These are phyloP conservation scores for Microcos paniculata DNA, from an alignment of 345 rosid genomes.

Conservation along the genomic window DNA sequence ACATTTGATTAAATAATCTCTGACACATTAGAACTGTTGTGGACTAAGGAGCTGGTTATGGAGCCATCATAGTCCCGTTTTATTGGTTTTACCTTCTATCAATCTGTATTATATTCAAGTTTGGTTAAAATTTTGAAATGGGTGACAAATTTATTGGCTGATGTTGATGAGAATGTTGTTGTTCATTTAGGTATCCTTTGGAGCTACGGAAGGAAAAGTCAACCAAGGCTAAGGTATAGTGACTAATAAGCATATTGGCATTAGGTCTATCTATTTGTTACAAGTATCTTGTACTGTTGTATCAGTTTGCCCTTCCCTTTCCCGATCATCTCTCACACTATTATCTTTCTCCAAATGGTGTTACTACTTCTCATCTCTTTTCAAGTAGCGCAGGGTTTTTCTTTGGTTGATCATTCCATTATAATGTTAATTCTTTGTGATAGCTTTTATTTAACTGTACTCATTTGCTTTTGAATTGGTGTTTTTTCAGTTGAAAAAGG, in stretches of 20 bases:
- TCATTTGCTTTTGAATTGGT: conserved; percentile 10
- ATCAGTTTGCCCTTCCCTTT: neutral
- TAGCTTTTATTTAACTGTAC: neutral
- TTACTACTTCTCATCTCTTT: neutral
- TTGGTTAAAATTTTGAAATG: neutral
- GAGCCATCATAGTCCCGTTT: neutral
- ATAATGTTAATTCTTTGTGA: neutral
- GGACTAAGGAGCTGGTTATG: neutral
- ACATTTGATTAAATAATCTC: neutral
- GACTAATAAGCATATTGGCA: neutral
- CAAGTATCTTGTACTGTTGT: neutral
- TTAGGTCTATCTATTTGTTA: neutral
- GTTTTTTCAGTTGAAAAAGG: conserved; percentile 64
- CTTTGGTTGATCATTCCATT: neutral
- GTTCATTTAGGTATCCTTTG: conserved; percentile 75
- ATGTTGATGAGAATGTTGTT: neutral
- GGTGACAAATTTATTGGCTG: neutral
- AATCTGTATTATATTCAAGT: neutral
- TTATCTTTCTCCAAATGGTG: neutral
- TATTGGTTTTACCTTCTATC: neutral
- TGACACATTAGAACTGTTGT: neutral
- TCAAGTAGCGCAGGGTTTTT: neutral
- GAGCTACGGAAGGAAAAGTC: conserved; percentile 92
- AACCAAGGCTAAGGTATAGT: conserved; percentile 76
- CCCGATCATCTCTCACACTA: neutral